Base-by-base conservation (phyloP, 306 rosid genomes). In the Arachis stenosperma region DNA sequence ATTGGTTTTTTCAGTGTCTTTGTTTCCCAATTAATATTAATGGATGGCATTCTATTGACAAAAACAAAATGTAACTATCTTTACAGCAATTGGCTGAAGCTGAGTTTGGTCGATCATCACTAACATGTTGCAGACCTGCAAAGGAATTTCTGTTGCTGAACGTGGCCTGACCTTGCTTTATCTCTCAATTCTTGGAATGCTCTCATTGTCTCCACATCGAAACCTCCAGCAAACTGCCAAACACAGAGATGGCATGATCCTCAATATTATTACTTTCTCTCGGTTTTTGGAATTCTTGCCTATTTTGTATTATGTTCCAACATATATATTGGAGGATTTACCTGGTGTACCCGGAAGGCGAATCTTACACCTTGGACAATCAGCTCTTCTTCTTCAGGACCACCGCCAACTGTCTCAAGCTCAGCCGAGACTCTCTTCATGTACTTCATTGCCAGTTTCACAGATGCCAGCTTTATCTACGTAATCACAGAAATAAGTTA, bases 291-390 rank as follows among this genome's bases (percentile, higher is more conserved):
- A 50, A 56, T 17, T 33, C 7, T 10, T 3, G 27, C 61, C 69
- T 47, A 14, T 40, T 76, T 65, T 50, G 51, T 58, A 72, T 52
- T 67, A 33, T 74, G 46, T 55, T 40, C 5, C 10, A 41, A 65
- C 39, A 59, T 59, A 70, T 52, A 44, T 42, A 44, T 42, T 59
- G 69, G 7, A 52, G 15, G 50, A 53, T 74, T 84, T 79, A 92
- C 98, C 97, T 93, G 98, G 81, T 93, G 98, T 6, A 90, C 98
- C 1, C 98, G 88, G 81, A 93, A 93, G 73, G 98, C 98, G 78
- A 90, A 93, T 71, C 91, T 73, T 81, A 93, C 96, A 6, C 93
- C 92, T 78, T 89, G 98, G 54, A 93, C 85, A 7, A 93, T 93
- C 71, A 93, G 84, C 85, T 93, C 98, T 79, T 93, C 97, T 69